phyloP scores from a whole-genome alignment of 2,329 filamentous ascomycete species.

The Hansfordia pulvinata region DNA sequence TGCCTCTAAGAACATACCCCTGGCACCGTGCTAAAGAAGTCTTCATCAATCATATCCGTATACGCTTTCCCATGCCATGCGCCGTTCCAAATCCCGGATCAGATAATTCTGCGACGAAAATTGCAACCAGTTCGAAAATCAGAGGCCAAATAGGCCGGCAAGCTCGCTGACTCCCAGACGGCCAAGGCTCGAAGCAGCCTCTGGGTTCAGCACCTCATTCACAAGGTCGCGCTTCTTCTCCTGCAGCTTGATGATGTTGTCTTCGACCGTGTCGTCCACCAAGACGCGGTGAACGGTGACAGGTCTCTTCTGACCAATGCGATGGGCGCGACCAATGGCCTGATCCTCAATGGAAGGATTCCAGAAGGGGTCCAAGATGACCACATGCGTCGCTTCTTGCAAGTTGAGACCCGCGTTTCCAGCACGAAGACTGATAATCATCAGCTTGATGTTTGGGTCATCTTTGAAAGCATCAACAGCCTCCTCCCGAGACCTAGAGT shows the following conservation, averaged over 20 bases:
- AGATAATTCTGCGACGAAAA: too few species aligned
- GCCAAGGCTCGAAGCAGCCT: slow-evolving; percentile 6
- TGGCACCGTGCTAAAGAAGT: too few species aligned
- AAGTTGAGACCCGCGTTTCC: slow-evolving; percentile 66
- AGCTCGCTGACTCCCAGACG: slow-evolving; percentile 6
- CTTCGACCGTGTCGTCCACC: slow-evolving; percentile 55
- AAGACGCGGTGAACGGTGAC: slow-evolving; percentile 58
- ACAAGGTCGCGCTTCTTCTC: slow-evolving; percentile 56
- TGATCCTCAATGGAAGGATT: slow-evolving; percentile 68
- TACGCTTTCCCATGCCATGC: too few species aligned
- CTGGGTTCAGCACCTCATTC: slow-evolving; percentile 10
- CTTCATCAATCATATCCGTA: too few species aligned
- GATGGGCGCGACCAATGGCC: slow-evolving; percentile 64
- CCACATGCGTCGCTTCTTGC: slow-evolving; percentile 55
- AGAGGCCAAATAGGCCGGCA: slow-evolving; percentile 9
- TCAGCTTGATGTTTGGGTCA: slow-evolving; percentile 24
- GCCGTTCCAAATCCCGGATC: too few species aligned
- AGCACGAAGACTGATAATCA: slow-evolving; percentile 62
- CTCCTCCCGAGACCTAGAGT: slow-evolving; percentile 7
- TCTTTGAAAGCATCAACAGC: slow-evolving; percentile 14
- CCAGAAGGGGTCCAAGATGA: slow-evolving; percentile 68
- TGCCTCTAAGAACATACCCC: too few species aligned
- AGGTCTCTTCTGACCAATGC: slow-evolving; percentile 52
- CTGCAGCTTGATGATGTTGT: slow-evolving; percentile 57
- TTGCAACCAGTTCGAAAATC: too few species aligned